Base-by-base conservation (phyloP, 2,329 filamentous ascomycete species). In the Fusarium sp. region DNA sequence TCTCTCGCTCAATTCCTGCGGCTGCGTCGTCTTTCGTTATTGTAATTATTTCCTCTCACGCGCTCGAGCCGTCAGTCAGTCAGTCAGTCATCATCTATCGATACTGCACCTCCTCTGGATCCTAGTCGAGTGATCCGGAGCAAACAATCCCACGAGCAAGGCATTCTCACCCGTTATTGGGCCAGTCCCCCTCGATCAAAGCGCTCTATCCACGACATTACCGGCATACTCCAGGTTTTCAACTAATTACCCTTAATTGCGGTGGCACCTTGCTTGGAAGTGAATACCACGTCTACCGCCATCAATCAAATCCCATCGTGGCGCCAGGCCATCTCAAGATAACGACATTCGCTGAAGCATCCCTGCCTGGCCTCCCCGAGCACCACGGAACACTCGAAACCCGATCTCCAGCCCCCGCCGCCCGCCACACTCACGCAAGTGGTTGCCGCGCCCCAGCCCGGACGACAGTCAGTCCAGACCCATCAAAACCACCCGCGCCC, bases 21-120 rank as follows among this genome's bases (percentile, higher is more conserved):
- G 56, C 50, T 54, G 62, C 36, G 42, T 65, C 51, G 68, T 71
- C 68, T 62, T 62, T 71, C 68, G 68, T 68, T 69, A 49, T 63
- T 68, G 42, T 59, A 59, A 53, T 53, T 59, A 59, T 53, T 40
- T 53, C 33, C 46, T 59, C 57, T 49, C 56, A 53, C 44, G 54
- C 38, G 61, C 40, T 53, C 40, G 62, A 56, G 36, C 42, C 49
- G 49, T 64, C 42, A 44, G 20, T 40, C 27, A 29, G 20, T 40
- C 27, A 29, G 42, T 46, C 42, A 46, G 42, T 27, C 51, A 62
- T 67, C 53, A 34, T 33, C 57, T 54, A 63, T 68, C 34, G 51
- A 38, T 57, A 56, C 31, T 44, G 31, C 29, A 33, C 33, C 40
- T 58, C 42, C 16, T 40, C 50, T 27, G 53, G 61, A 65, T 60